A percentile compares a stretch with the other conserved stretches of the same genome.
Evolutionary conservation across 805 yeast species (phyloP).

Genomic region (Candida schatavii): DNA sequence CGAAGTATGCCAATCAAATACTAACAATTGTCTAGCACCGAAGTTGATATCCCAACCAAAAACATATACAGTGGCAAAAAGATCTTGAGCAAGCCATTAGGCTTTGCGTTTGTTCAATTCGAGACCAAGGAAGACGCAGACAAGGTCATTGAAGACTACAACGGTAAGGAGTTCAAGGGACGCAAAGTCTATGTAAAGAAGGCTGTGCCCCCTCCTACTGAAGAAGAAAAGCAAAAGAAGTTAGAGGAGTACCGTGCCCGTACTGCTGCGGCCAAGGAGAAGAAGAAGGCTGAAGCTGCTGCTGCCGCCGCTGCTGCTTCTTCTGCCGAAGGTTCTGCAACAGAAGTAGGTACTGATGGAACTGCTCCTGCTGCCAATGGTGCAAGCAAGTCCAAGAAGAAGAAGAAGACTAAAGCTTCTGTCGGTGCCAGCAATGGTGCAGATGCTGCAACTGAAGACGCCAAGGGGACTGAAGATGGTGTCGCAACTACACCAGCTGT

Average conservation of each 20-base stretch:
- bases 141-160: constrained; percentile 39
- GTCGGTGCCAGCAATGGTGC: no score
- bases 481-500: constrained; percentile 8
- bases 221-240: constrained; percentile 39
- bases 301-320: constrained; percentile 13
- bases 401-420: constrained; percentile 3
- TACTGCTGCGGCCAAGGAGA: constrained; percentile 17
- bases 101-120: constrained; percentile 61
- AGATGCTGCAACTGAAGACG: neutral
- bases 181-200: constrained; percentile 50
- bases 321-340: constrained; percentile 11
- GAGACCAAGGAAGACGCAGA: constrained; percentile 43
- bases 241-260: constrained; percentile 32
- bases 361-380: constrained; percentile 1
- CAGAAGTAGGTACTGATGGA: constrained; percentile 5
- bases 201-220: constrained; percentile 53
- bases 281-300: constrained; percentile 16
- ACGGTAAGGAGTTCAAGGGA: constrained; percentile 42
- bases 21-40: constrained; percentile 25
- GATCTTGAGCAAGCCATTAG: constrained; percentile 44
- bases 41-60: constrained; percentile 52
- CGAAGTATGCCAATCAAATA: no score
- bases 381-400: neutral
- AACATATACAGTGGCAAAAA: constrained; percentile 31
- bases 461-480: constrained; percentile 8